phyloP scores from a whole-genome alignment of 164 flowering plant genomes.

The Hamamelis virginiana region DNA sequence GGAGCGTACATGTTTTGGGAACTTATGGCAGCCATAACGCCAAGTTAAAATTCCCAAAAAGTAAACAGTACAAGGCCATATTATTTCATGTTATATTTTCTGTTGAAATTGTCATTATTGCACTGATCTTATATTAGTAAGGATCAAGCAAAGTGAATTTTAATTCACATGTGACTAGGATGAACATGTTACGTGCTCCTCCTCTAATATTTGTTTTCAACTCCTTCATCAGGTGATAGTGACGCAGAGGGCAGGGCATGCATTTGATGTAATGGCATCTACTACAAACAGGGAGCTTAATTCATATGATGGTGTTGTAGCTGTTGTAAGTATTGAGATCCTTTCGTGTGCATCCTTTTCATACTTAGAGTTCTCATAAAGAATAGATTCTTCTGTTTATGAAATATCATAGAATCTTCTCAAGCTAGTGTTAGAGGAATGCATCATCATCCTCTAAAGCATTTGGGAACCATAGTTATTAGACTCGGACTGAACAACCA shows the following conservation, averaged over 20 bases:
- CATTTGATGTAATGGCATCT: slow-evolving; percentile 76
- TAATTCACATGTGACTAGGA: no score
- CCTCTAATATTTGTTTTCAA: background rate
- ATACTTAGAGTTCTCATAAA: background rate
- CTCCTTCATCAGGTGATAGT: slow-evolving; percentile 58
- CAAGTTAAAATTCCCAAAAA: no score
- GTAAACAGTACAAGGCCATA: no score
- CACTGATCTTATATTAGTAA: no score
- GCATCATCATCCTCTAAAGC: background rate
- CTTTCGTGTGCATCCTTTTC: background rate
- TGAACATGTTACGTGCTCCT: background rate
- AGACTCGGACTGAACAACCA: no score
- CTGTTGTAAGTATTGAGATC: slow-evolving; percentile 65
- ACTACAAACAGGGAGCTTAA: slow-evolving; percentile 55
- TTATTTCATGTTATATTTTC: no score
- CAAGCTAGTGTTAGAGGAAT: background rate
- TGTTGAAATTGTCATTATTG: no score
- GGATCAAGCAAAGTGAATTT: no score
- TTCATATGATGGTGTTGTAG: slow-evolving; percentile 78
- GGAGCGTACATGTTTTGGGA: no score
- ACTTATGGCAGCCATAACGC: no score
- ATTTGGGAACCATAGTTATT: background rate
- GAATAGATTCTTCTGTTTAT: background rate
- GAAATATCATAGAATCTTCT: background rate
- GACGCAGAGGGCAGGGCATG: slow-evolving; percentile 88